phyloP scores from a whole-genome alignment of 2,329 filamentous ascomycete species.

The Alternaria sp. region DNA sequence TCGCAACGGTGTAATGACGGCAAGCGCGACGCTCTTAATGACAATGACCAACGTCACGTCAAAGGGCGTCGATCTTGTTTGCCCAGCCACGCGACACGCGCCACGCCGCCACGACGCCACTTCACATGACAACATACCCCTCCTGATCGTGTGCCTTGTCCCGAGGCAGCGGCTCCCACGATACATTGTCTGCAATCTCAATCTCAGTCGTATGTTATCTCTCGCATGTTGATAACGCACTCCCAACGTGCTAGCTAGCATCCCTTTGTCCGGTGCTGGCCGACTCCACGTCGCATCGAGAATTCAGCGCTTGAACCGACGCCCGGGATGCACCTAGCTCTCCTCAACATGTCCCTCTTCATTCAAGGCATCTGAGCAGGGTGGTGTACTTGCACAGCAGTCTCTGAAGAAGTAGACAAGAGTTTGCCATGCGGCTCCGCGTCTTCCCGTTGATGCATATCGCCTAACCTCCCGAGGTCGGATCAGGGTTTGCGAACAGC shows the following conservation, averaged over 20 bases:
- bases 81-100: conserved; percentile 5
- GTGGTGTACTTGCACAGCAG: not conserved
- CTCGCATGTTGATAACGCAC: not conserved
- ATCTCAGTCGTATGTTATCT: not conserved
- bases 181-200: not conserved
- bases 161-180: not conserved
- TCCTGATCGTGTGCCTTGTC: not conserved
- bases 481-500: conserved; percentile 7
- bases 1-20: conserved; percentile 18
- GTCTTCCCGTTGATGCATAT: conserved; percentile 12
- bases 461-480: conserved; percentile 11
- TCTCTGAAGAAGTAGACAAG: not conserved
- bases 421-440: conserved; percentile 7
- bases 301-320: not conserved
- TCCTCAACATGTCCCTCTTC: not conserved
- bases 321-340: not conserved
- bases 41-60: conserved; percentile 6
- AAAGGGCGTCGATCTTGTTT: conserved; percentile 13
- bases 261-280: not conserved
- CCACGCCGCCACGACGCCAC: conserved; percentile 6
- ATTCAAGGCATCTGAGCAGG: not conserved
- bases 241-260: not conserved
- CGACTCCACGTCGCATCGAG: not conserved
- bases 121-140: conserved; percentile 3
- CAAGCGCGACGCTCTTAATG: conserved; percentile 19